phyloP scores from a whole-genome alignment of 441 rosid genomes.

The Bocquillonia castaneifolia region DNA sequence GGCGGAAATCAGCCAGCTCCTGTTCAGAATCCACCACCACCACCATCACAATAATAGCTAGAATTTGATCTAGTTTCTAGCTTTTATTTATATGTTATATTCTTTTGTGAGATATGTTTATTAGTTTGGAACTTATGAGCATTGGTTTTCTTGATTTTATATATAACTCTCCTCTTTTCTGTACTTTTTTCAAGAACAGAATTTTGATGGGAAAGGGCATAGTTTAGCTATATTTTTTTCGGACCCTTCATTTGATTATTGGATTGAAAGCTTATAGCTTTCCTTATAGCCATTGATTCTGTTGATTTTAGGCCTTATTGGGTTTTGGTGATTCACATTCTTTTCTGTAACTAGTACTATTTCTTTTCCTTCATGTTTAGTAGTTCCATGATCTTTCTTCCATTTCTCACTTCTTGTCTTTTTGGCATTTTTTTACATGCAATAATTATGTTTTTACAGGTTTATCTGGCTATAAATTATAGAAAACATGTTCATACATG shows the following conservation, averaged over 20 bases:
- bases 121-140: constrained; percentile 1
- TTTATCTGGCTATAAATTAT: neutral
- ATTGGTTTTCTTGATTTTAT: constrained; percentile 7
- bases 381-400: neutral
- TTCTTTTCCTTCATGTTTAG: too few relatives aligned
- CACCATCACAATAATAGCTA: constrained; percentile 21
- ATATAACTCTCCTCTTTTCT: neutral
- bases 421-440: neutral
- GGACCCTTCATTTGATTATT: neutral
- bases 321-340: neutral
- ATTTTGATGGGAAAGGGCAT: constrained; percentile 8
- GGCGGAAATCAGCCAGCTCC: neutral
- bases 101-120: neutral
- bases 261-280: neutral
- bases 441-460: neutral
- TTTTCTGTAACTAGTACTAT: constrained; percentile 7
- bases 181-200: neutral
- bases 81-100: neutral
- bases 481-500: neutral
- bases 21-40: neutral
- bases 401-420: neutral
- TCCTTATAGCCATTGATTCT: neutral
- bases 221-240: neutral
- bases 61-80: neutral
- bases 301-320: neutral